Conservation (phyloP, 2,329 filamentous ascomycete species). For the Clonostachys chloroleuca region DNA sequence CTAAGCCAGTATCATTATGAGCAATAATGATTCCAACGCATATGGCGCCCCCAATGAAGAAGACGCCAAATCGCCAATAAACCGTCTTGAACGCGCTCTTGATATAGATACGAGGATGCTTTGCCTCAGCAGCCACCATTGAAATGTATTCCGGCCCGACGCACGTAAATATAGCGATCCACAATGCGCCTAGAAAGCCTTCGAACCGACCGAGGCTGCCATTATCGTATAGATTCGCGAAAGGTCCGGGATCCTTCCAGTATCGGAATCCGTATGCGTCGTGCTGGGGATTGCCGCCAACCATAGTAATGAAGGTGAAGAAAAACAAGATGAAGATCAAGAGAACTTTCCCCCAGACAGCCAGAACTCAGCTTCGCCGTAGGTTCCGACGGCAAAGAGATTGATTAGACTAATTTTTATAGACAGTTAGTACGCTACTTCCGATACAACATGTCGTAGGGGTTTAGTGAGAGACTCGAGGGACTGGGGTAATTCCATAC, state of each 20-base stretch:
- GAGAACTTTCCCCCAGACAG: conserved; percentile 39
- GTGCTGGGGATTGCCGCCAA: conserved; percentile 51
- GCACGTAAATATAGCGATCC: no score
- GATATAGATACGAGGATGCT: no score
- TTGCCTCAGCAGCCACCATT: conserved; percentile 54
- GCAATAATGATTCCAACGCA: conserved; percentile 51
- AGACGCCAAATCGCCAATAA: conserved; percentile 22
- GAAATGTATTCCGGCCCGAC: conserved; percentile 53
- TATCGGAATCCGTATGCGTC: conserved; percentile 59
- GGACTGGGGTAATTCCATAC: no score
- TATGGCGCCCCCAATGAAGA: conserved; percentile 63
- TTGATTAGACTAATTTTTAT: no score
- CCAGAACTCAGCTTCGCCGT: background rate
- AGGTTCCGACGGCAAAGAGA: background rate
- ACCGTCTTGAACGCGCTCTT: no score
- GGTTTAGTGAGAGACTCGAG: no score
- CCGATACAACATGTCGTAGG: no score
- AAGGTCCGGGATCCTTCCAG: conserved; percentile 54
- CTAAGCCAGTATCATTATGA: conserved; percentile 26
- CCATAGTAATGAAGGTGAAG: conserved; percentile 52
- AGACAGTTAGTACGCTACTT: no score
- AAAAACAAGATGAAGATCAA: conserved; percentile 54
- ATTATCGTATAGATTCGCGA: conserved; percentile 46
- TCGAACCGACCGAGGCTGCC: conserved; percentile 59
- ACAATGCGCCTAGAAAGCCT: conserved; percentile 48